Percentiles rank a stretch among this genome's conserved stretches.
Conservation (phyloP, 75 land plant species). For the Cryptomeria japonica region DNA sequence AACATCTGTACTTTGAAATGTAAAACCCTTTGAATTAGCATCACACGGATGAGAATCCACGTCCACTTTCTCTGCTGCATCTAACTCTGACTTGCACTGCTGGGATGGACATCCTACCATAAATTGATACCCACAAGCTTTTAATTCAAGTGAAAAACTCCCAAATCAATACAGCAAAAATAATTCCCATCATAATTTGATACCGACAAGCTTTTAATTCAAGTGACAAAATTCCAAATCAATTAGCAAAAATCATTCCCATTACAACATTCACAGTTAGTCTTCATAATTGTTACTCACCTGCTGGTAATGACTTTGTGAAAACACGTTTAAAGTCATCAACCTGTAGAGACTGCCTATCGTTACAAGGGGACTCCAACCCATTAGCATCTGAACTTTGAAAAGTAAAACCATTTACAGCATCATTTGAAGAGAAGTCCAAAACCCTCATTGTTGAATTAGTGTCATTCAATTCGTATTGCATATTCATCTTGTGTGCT, state of each 20-base stretch:
- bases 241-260: background rate
- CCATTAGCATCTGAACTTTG: background rate
- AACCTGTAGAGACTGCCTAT: constrained; percentile 13
- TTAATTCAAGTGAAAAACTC: background rate
- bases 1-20: background rate
- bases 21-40: background rate
- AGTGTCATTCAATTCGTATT: background rate
- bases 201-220: background rate
- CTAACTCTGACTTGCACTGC: background rate
- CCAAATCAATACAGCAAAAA: background rate
- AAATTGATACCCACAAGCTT: background rate
- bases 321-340: constrained; percentile 14
- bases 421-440: no score
- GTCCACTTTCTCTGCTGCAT: background rate
- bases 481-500: background rate
- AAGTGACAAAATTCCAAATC: background rate
- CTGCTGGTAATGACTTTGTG: constrained; percentile 7
- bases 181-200: background rate
- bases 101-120: background rate
- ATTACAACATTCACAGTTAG: constrained; percentile 11
- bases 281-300: constrained; percentile 14
- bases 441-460: background rate
- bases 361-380: background rate
- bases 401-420: background rate
- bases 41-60: background rate